phyloP scores from a whole-genome alignment of 2,329 filamentous ascomycete genomes.

The Fusarium sp. region DNA sequence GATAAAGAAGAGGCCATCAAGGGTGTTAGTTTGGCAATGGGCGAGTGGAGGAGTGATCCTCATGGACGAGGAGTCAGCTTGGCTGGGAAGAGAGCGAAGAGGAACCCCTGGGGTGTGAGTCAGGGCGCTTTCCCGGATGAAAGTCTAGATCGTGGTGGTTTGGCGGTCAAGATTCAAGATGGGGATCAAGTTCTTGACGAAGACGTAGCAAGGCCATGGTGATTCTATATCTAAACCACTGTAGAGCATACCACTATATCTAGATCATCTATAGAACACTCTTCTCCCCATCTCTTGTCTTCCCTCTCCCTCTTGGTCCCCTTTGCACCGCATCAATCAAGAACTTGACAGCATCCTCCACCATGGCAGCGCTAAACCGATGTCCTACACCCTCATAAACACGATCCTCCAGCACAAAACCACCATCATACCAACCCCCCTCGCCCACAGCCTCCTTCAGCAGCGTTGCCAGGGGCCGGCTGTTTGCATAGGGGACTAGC shows the following conservation, averaged over 20 bases:
- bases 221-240: not conserved
- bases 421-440: slow-evolving; percentile 65
- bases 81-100: slow-evolving; percentile 59
- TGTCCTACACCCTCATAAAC: slow-evolving; percentile 78
- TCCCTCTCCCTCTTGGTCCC: slow-evolving; percentile 38
- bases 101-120: slow-evolving; percentile 61
- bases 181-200: slow-evolving; percentile 57
- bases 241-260: not conserved
- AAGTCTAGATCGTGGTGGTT: slow-evolving; percentile 50
- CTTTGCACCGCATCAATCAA: slow-evolving; percentile 61
- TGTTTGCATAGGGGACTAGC: slow-evolving; percentile 75
- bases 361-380: slow-evolving; percentile 75
- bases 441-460: slow-evolving; percentile 64
- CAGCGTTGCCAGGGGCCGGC: slow-evolving; percentile 69
- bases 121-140: slow-evolving; percentile 59
- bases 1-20: slow-evolving; percentile 55
- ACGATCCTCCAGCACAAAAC: slow-evolving; percentile 71
- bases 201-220: slow-evolving; percentile 55
- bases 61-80: slow-evolving; percentile 61
- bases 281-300: slow-evolving; percentile 47
- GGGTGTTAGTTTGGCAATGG: slow-evolving; percentile 57
- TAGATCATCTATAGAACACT: slow-evolving; percentile 38
- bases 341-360: slow-evolving; percentile 73
- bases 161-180: slow-evolving; percentile 49
- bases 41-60: slow-evolving; percentile 64